Evolutionary conservation across 371 early-diverging fungal genomes (phyloP), one percentile per base, ranked within the genome.

Genomic region (Parasitella parasitica): DNA sequence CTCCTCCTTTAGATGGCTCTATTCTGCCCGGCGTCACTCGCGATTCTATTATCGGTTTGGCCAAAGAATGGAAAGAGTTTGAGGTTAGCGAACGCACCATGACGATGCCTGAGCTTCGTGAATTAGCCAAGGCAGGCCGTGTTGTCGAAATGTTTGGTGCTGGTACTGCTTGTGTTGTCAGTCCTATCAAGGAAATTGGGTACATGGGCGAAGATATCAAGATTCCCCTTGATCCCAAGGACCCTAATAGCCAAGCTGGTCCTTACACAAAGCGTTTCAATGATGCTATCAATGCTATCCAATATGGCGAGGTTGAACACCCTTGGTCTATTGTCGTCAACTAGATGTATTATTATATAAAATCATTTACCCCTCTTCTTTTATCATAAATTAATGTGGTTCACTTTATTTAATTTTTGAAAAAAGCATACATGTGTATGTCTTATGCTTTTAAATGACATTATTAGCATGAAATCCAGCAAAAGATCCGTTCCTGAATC

Each of bases 11-110:
- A 61, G 96, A 97, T 78, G 98, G 98, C 35, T 90, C 95, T 54
- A 97, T 98, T 68, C 85, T 98, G 51, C 97, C 97, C 3, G 98
- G 98, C 59, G 96, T 98, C 50, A 97, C 97, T n/a, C 90, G 98
- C 59, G 95, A 94, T 84, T 94, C 94, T 34, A 91, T 98, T 73
- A 78, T 98, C 66, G 41, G 66, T 18, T 82, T 98, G 49, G 88
- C 95, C 16, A 82, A 89, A 27, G 66, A 77, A 50, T 97, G 96
- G 96, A 86, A 86, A 60, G 94, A 94, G 62, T 94, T 95, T 81
- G 88, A 95, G 80, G 97, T 98, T 37, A 74, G 82, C 28, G 97
- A 98, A 76, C 85, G 93, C 55, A 72, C 80, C 59, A 78, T 97
- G 71, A 90, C 89, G 46, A 96, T 98, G 96, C 75, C 80, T 37